Conservation (phyloP, 208 protist genomes). For the Phytomonas sp. region DNA sequence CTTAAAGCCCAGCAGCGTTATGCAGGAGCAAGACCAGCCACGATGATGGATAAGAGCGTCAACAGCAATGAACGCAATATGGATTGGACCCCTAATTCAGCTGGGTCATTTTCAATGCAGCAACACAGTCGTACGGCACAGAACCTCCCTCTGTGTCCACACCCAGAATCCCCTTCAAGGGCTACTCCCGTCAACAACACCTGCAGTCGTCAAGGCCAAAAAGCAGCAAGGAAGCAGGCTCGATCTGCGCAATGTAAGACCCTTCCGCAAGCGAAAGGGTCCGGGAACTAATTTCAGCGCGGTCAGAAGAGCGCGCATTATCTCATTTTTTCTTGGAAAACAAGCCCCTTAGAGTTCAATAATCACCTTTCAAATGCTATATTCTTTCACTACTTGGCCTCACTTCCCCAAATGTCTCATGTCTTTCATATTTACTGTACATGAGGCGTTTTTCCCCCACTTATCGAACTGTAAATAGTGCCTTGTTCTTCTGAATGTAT, state of each 20-base stretch:
- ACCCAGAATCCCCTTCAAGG: neutral
- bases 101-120: slow-evolving; percentile 1
- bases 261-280: neutral
- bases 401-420: neutral
- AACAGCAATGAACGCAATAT: slow-evolving; percentile 1
- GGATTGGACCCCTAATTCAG: neutral
- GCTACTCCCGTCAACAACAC: neutral
- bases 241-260: neutral
- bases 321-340: neutral
- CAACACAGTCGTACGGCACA: neutral
- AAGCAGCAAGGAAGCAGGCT: neutral
- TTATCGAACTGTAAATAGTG: neutral
- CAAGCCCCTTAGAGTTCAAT: neutral
- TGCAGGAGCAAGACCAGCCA: neutral
- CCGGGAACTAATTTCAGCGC: neutral
- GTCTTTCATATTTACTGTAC: neutral
- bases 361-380: neutral
- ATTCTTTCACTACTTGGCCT: neutral
- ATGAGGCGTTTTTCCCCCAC: neutral
- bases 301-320: neutral
- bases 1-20: slow-evolving; percentile 24
- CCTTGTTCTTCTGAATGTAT: neutral
- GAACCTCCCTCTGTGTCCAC: neutral
- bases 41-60: neutral
- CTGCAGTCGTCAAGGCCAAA: neutral